These are phyloP conservation scores for Gamsiella multidivaricata DNA, from an alignment of 192 early-diverging fungal species.

Conservation along the genomic window DNA sequence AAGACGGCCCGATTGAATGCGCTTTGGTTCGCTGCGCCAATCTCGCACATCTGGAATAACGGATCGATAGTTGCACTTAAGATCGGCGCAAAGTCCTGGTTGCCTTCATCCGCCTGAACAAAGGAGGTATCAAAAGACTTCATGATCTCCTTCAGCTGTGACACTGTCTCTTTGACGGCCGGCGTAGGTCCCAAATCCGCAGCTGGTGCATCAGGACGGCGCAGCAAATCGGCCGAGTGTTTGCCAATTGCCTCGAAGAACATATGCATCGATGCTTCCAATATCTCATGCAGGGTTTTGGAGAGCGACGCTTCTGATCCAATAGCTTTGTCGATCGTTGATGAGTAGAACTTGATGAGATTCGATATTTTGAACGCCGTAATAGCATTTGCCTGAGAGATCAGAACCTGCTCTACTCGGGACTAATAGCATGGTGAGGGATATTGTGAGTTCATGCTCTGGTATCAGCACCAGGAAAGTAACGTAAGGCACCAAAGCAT, in stretches of 20 bases:
- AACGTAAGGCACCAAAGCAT: neutral
- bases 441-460: too few species aligned
- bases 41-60: slow-evolving; percentile 74
- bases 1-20: slow-evolving; percentile 76
- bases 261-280: slow-evolving; percentile 15
- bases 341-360: slow-evolving; percentile 80
- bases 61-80: slow-evolving; percentile 78
- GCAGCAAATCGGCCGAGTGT: slow-evolving; percentile 31
- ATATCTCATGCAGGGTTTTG: slow-evolving; percentile 68
- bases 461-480: too few species aligned
- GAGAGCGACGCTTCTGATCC: slow-evolving; percentile 63
- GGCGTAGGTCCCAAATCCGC: slow-evolving; percentile 71
- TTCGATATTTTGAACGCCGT: slow-evolving; percentile 76
- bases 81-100: slow-evolving; percentile 74
- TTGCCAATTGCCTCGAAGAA: slow-evolving; percentile 46
- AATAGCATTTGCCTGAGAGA: slow-evolving; percentile 72
- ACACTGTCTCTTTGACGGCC: slow-evolving; percentile 71
- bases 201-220: slow-evolving; percentile 60
- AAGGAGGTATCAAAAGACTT: slow-evolving; percentile 82
- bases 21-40: slow-evolving; percentile 62
- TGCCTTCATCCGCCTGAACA: slow-evolving; percentile 61
- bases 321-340: slow-evolving; percentile 72
- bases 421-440: slow-evolving; percentile 50
- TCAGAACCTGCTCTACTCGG: slow-evolving; percentile 82
- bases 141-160: slow-evolving; percentile 84